A percentile compares a stretch with the other conserved stretches of the same genome.
Conservation (phyloP, 805 yeast species). For the Suhomyces sp. region DNA sequence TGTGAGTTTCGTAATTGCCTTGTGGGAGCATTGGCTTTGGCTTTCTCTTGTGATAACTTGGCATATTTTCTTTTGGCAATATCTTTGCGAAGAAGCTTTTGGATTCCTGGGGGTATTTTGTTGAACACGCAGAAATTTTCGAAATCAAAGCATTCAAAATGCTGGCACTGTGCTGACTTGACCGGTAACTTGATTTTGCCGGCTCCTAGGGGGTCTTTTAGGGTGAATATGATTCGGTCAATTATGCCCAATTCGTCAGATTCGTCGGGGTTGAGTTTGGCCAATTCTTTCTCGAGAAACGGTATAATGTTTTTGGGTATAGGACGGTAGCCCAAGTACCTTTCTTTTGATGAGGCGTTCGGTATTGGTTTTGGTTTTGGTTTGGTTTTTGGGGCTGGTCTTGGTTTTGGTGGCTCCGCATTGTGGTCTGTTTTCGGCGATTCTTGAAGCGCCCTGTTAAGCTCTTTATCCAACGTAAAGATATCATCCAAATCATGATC, state of each 20-base stretch:
- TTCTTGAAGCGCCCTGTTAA: neutral
- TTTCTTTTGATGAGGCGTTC: neutral
- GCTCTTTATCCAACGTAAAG: neutral
- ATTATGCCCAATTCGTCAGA: slow-evolving; percentile 32
- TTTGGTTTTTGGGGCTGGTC: neutral
- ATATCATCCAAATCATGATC: neutral
- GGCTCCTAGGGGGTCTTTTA: slow-evolving; percentile 40
- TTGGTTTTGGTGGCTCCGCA: neutral
- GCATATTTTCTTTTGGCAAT: slow-evolving; percentile 13
- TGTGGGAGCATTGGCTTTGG: neutral
- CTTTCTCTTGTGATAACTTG: slow-evolving; percentile 10
- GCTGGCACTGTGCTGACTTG: slow-evolving; percentile 34
- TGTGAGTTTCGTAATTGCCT: neutral
- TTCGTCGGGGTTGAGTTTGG: slow-evolving; percentile 25
- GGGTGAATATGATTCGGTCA: slow-evolving; percentile 35
- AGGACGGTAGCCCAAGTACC: slow-evolving; percentile 13
- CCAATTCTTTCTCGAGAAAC: slow-evolving; percentile 26
- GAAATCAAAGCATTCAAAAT: slow-evolving; percentile 45
- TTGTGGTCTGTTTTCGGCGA: neutral
- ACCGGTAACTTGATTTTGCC: slow-evolving; percentile 39
- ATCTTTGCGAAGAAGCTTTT: slow-evolving; percentile 24
- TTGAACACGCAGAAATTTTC: slow-evolving; percentile 40
- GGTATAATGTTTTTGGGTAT: slow-evolving; percentile 30
- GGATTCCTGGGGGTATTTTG: slow-evolving; percentile 28
- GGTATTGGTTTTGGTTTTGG: neutral